Evolutionary conservation across 805 yeast species (phyloP).

Genomic region (Myxozyma sirexii): DNA sequence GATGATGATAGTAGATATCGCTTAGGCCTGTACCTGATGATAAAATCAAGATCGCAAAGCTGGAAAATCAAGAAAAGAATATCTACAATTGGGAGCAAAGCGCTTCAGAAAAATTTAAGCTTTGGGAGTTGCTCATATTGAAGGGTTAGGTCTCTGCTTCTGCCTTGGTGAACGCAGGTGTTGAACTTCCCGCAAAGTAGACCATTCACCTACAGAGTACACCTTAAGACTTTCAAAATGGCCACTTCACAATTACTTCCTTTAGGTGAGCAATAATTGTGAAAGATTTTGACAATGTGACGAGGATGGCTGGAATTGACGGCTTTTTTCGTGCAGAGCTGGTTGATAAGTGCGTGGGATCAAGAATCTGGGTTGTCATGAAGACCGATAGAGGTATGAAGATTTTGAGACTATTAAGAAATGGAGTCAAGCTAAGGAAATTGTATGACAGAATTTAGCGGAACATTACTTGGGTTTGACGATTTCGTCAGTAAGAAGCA

Average conservation of each 20-base stretch:
- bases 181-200: too few relatives aligned
- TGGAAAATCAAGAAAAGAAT: background rate
- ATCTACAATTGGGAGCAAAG: background rate
- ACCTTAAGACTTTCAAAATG: too few relatives aligned
- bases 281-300: background rate
- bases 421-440: too few relatives aligned
- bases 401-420: background rate
- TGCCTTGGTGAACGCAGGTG: background rate
- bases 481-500: constrained; percentile 71
- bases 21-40: background rate
- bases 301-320: background rate
- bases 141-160: background rate
- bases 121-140: background rate
- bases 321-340: constrained; percentile 66
- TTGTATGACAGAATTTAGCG: constrained; percentile 68
- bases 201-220: too few relatives aligned
- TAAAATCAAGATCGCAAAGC: background rate
- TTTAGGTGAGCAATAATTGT: constrained; percentile 20
- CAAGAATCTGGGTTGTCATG: constrained; percentile 72
- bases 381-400: constrained; percentile 47
- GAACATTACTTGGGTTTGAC: constrained; percentile 88
- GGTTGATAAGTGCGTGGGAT: constrained; percentile 84
- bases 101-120: background rate
- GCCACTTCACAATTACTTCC: constrained; percentile 34
- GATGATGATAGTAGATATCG: background rate